Evolutionary conservation across 2,329 filamentous ascomycete species (phyloP), one percentile per base, ranked within the genome.

Genomic region (Alternaria triticimaculans): DNA sequence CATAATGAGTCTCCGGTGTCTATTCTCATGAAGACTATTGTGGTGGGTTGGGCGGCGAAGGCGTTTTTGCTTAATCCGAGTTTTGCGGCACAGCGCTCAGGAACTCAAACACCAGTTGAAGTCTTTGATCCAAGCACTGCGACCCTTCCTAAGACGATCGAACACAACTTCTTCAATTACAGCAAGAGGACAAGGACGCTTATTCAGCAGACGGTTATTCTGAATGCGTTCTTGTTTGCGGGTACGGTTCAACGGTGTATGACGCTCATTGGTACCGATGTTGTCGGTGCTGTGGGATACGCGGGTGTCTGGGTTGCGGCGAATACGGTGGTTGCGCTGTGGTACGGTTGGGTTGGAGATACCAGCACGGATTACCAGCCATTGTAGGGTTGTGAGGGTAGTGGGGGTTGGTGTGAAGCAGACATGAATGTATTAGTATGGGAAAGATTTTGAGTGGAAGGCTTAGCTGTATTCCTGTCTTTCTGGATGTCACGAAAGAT

Each of bases 61-160:
- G 86, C 87, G 49, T 95, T 96, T 77, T 88, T 97, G 69, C 96
- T 97, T 78, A 87, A 88, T 43, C 89, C 90, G 2, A 86, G 88
- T 21, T 86, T 88, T 18, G 82, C 85, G 83, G 84, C 84, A 54
- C 83, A 84, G 0, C 86, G 84, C 25, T 82, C 81, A 2, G 25
- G 25, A 10, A 10, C 25, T 4, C 25, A 26, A 4, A 26, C 25
- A 10, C 26, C 26, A 4, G 80, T 84, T 57, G 81, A 84, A 68
- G 79, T 82, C 25, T 93, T 93, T 73, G 84, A 93, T 69, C 87
- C 91, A 0, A 86, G 84, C 25, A 86, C 83, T 15, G 90, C 92
- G 2, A 88, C 86, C 1, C 83, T 96, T 18, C 80, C 83, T 25
- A 87, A 96, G 79, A 95, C 92, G 3, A 75, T 97, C 30, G 83